Evolutionary conservation across 164 flowering plant genomes (phyloP), one percentile per base, ranked within the genome.

Genomic region (Saururus chinensis): DNA sequence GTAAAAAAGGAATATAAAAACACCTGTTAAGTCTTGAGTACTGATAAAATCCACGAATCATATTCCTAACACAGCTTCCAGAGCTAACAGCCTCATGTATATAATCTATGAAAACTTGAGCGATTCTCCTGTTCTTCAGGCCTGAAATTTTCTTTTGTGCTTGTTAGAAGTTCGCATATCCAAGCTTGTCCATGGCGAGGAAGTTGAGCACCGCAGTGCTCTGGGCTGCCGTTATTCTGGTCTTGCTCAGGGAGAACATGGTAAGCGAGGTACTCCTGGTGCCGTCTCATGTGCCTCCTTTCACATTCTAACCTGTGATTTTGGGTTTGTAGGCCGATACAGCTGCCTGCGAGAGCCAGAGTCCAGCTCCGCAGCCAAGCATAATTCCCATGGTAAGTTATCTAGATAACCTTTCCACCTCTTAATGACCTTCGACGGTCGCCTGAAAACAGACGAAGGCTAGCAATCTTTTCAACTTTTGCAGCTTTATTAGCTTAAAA

Each of bases 151-250:
- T 30, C 37, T 30, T 30, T 30, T 30, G 37, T 30, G 6, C 37
- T 30, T 30, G 4, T 30, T 30, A 30, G 37, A 30, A 30, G 37
- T 30, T 13, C 35, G 12, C 35, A 0, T 19, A 25, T n/a, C 45
- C 19, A 60, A 19, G 26, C 51, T 60, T 57, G 59, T 53, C 61
- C 49, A 76, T 76, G 79, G 76, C 65, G 8, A 66, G 41, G 40
- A 64, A 60, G 55, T 52, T 59, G 6, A 51, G 52, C 51, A 67
- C 69, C 51, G 24, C 60, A 19, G 35, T 71, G 56, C 40, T 74
- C 19, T 65, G 53, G 40, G 13, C 65, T n/a, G 53, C 40, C 16
- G 19, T 61, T 30, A 53, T 74, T 56, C 54, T 74, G 60, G 70
- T 63, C 56, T 60, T 72, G 22, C 37, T 64, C 5, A 61, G 19